Evolutionary conservation across 179 eudicot species (phyloP), one percentile per base, ranked within the genome.

Genomic region (Silene coronaria): DNA sequence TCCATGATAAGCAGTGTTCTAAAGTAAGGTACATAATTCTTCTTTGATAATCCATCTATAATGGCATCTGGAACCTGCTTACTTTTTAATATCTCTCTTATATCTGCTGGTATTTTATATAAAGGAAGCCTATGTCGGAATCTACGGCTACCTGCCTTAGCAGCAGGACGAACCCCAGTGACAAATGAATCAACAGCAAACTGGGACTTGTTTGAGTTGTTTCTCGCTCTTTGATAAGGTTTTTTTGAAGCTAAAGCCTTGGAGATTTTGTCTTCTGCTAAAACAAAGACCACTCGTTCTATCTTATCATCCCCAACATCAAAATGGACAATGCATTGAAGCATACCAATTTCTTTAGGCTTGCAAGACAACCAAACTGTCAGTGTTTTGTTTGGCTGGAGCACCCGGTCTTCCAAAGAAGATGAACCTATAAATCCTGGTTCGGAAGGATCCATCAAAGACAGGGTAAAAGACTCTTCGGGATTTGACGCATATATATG

Each of bases 401-500:
- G 80, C 12, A 86, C 76, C 70, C 97, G 83, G 73, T 95, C 97
- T 27, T 92, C 99, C 82, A 95, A 75, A 64, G 80, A 66, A 73
- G 79, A 82, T 23, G 79, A 78, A 12, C 89, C 99, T 9, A 87
- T 45, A 80, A 85, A 95, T 14, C 81, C 88, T 64, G 75, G 75
- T 36, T 75, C 63, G 28, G 88, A 84, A 51, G 99, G 99, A 55
- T 95, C 86, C 95, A 86, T 87, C 79, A 95, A 28, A 6, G 99
- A 95, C 59, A 95, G 72, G 1, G 81, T 84, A 79, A 95, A 95
- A 2, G 91, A 84, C 24, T 88, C 87, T 22, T 84, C 89, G 19
- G 99, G 99, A 75, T 76, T 89, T 10, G 99, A 90, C 58, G 88
- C 97, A 74, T 90, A 92, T 24, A 95, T 89, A 1, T 79, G 85